phyloP scores from a whole-genome alignment of 805 yeast genomes.

The Cyberlindnera mrakii region DNA sequence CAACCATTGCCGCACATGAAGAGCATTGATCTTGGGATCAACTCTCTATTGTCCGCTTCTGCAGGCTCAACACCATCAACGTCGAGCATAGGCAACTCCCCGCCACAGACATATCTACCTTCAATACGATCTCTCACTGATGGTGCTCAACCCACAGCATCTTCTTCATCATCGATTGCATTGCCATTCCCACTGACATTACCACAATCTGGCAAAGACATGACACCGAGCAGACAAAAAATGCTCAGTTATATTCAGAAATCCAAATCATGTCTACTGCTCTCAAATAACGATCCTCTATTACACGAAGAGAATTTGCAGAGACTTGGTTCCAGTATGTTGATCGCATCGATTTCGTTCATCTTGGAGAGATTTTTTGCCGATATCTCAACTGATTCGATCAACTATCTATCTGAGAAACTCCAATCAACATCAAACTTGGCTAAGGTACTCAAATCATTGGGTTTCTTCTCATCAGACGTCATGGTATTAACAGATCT shows the following conservation, averaged over 20 bases:
- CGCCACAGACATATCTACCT: slow-evolving; percentile 10
- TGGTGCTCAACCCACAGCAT: background rate
- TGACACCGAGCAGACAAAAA: slow-evolving; percentile 27
- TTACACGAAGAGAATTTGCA: slow-evolving; percentile 40
- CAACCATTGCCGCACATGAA: slow-evolving; percentile 1
- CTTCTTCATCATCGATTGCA: background rate
- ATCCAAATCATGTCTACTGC: slow-evolving; percentile 56
- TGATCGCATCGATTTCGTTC: slow-evolving; percentile 49
- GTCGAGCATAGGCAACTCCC: slow-evolving; percentile 1
- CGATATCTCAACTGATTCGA: slow-evolving; percentile 46
- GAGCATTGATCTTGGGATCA: slow-evolving; percentile 2
- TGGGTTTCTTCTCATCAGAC: slow-evolving; percentile 29
- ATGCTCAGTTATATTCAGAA: slow-evolving; percentile 46
- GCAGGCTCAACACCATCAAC: slow-evolving; percentile 8
- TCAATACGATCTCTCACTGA: slow-evolving; percentile 9
- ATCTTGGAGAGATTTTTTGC: slow-evolving; percentile 60
- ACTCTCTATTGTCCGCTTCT: slow-evolving; percentile 6
- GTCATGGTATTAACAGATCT: slow-evolving; percentile 35
- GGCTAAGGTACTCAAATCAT: slow-evolving; percentile 30
- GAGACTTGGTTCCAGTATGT: slow-evolving; percentile 51
- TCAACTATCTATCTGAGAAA: slow-evolving; percentile 43
- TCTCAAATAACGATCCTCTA: slow-evolving; percentile 24
- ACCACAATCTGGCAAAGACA: slow-evolving; percentile 13
- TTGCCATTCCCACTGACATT: background rate
- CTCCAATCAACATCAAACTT: slow-evolving; percentile 33